These are phyloP conservation scores for Circinella umbellata DNA, from an alignment of 371 early-diverging fungal genomes.

Conservation along the genomic window DNA sequence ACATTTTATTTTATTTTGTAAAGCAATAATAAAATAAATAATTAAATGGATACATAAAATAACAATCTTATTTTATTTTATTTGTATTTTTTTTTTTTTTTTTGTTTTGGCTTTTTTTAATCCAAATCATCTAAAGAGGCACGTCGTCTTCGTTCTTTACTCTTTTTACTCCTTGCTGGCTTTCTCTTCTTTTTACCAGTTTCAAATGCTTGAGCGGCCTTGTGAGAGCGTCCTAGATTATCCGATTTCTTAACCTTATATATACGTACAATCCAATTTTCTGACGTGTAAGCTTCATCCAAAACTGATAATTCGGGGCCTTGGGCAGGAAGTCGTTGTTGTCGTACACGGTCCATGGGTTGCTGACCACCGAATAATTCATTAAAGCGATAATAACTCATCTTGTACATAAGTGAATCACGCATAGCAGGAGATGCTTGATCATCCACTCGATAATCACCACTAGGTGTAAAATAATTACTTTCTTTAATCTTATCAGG, in stretches of 20 bases:
- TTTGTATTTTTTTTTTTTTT: too few relatives aligned
- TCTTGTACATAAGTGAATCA: constrained; percentile 94
- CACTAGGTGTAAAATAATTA: constrained; percentile 85
- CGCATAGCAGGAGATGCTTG: constrained; percentile 89
- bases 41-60: too few relatives aligned
- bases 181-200: constrained; percentile 57
- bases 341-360: constrained; percentile 88
- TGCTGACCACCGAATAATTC: constrained; percentile 83
- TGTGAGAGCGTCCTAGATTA: constrained; percentile 82
- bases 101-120: constrained; percentile 4
- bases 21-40: too few relatives aligned
- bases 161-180: constrained; percentile 43
- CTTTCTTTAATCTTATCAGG: constrained; percentile 91
- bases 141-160: constrained; percentile 47
- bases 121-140: constrained; percentile 27
- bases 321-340: constrained; percentile 73
- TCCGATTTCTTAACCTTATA: constrained; percentile 96
- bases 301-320: constrained; percentile 83
- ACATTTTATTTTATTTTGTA: too few relatives aligned
- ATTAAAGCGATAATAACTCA: constrained; percentile 93
- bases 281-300: constrained; percentile 92
- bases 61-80: background rate
- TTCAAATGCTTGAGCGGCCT: constrained; percentile 71
- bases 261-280: constrained; percentile 96
- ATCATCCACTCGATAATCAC: constrained; percentile 95